Evolutionary conservation across 257 asterid species (phyloP), one percentile per base, ranked within the genome.

Genomic region (Catharanthus roseus): DNA sequence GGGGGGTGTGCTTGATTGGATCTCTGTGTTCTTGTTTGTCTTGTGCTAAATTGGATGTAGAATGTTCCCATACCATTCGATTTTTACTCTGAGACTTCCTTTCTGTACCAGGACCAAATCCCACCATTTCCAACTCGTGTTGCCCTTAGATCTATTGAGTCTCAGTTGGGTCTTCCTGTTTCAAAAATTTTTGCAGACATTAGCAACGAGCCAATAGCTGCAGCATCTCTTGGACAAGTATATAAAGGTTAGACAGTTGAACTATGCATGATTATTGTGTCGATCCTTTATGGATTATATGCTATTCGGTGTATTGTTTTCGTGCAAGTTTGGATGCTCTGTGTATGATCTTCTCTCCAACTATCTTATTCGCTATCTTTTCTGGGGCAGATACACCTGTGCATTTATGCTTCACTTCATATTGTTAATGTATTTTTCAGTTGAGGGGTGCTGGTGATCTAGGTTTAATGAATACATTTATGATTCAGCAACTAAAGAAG

Each of bases 211-310:
- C 99, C 99, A 67, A 69, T 95, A 54, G 99, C 99, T 61, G 99
- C 99, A 67, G 99, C 97, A 72, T 95, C 99, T 69, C 76, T 95
- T 67, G 99, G 99, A 65, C 99, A 95, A 82, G 99, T 95, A 73
- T 95, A 95, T 77, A 95, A 86, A 95, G 97, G 99, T 91, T 80
- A 79, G 88, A 44, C 68, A 82, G 76, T 79, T 72, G 49, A 41
- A 45, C 28, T 4, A 21, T 36, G 31, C 51, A n/a, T 66, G 65
- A 28, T 50, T n/a, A n/a, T n/a, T 31, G 29, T 42, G 26, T 58
- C 11, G 31, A 18, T 36, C 6, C 24, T 23, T 5, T 8, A 4
- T 49, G 29, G 41, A 67, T 21, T 6, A 23, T 65, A 34, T n/a
- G 3, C 39, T 72, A 33, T 56, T 3, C 4, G 16, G 41, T 15